Evolutionary conservation across 176 grass and related monocot species (phyloP).

Genomic region (Raddia guianensis): DNA sequence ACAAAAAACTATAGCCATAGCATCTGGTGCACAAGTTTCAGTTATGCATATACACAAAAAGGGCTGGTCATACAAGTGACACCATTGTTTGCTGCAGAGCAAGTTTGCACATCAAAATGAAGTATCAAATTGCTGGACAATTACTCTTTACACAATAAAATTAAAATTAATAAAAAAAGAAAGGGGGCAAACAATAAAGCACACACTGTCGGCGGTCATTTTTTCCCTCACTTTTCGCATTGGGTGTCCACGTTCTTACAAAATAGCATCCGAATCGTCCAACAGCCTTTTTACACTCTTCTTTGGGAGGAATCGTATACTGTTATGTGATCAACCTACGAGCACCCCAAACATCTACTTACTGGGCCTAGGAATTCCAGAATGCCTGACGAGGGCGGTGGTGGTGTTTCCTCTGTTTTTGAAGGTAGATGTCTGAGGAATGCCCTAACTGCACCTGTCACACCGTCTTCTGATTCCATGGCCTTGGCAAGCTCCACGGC

Average conservation of each 20-base stretch:
- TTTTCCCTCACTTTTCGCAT: not conserved
- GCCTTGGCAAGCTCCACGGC: conserved; percentile 73
- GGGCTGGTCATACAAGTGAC: conserved; percentile 22
- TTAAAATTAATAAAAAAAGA: not conserved
- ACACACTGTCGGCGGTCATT: not conserved
- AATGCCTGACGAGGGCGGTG: conserved; percentile 10
- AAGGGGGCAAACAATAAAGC: not conserved
- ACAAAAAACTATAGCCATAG: not conserved
- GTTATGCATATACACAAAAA: conserved; percentile 37
- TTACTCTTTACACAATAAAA: conserved; percentile 14
- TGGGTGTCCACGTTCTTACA: not conserved
- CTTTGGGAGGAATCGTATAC: not conserved
- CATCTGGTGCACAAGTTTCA: not conserved
- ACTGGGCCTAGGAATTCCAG: conserved; percentile 39
- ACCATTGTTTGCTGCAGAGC: not conserved
- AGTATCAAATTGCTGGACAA: conserved; percentile 2
- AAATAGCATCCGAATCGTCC: not conserved
- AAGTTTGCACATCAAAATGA: conserved; percentile 39
- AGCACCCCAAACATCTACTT: conserved; percentile 61
- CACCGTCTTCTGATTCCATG: conserved; percentile 81
- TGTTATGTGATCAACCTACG: conserved; percentile 17
- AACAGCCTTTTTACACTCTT: not conserved
- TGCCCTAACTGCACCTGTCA: conserved; percentile 77
- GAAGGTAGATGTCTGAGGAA: conserved; percentile 83
- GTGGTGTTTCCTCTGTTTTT: conserved; percentile 2